Conservation (phyloP, 2,329 filamentous ascomycete species). For the Fonsecaea pugnacius region DNA sequence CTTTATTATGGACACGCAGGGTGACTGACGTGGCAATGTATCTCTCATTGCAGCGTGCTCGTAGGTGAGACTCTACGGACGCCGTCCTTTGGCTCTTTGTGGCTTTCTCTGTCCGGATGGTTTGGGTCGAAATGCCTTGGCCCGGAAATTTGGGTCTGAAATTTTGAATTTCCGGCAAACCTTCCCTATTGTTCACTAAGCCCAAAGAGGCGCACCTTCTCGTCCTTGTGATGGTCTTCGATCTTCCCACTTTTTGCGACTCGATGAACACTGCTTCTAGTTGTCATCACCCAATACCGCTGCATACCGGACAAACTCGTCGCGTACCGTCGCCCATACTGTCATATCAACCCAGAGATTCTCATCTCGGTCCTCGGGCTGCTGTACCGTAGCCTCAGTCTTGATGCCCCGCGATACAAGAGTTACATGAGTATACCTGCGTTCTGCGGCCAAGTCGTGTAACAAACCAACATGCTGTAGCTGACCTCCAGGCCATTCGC, state of each 20-base stretch:
- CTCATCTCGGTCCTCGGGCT: neutral
- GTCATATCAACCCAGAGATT: neutral
- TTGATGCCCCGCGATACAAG: conserved; percentile 1
- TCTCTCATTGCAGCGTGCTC: neutral
- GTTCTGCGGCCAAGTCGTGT: conserved; percentile 18
- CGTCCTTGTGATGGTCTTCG: neutral
- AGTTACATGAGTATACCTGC: conserved; percentile 32
- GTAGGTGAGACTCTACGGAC: neutral
- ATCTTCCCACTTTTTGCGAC: neutral
- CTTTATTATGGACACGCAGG: neutral
- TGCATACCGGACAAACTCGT: neutral
- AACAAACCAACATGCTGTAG: conserved; percentile 36
- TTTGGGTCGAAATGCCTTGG: neutral
- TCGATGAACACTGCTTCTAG: neutral
- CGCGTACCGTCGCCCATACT: neutral
- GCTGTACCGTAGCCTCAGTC: neutral
- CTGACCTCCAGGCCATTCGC: conserved; percentile 38
- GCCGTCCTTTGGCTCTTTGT: neutral
- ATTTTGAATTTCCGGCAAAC: neutral
- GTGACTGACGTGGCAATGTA: neutral
- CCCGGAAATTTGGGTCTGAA: neutral
- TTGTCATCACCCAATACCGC: neutral
- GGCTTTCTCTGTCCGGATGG: neutral
- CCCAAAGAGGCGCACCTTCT: neutral
- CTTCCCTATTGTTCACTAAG: neutral